phyloP scores from a whole-genome alignment of 768 basidiomycete species.

The Rhizopogon rudus region DNA sequence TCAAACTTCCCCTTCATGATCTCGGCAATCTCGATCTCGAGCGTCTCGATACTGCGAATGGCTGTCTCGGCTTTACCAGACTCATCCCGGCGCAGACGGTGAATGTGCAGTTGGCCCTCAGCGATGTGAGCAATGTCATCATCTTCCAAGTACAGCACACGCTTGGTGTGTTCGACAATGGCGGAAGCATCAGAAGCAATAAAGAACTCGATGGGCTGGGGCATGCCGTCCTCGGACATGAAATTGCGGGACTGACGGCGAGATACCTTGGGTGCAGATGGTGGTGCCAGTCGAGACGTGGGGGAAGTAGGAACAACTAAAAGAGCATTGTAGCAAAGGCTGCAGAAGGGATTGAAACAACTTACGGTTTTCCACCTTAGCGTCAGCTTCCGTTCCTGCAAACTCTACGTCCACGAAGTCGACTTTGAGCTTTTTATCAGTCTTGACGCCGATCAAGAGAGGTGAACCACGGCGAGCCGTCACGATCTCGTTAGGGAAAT shows the following conservation, averaged over 20 bases:
- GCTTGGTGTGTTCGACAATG: constrained; percentile 97
- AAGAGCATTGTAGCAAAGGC: constrained; percentile 2
- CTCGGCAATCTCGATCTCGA: constrained; percentile 98
- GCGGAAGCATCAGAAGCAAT: constrained; percentile 97
- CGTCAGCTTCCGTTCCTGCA: constrained; percentile 62
- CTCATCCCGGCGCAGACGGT: constrained; percentile 91
- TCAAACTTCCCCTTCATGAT: constrained; percentile 99
- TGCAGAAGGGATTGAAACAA: not conserved
- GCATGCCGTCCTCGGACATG: constrained; percentile 97
- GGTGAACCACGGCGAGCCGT: constrained; percentile 97
- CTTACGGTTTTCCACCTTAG: constrained; percentile 42
- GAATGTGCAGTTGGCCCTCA: constrained; percentile 97
- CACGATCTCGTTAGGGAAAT: constrained; percentile 95
- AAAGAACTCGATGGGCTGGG: constrained; percentile 99
- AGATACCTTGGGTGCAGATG: constrained; percentile 67
- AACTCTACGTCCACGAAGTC: constrained; percentile 99
- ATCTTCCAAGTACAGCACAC: constrained; percentile 97
- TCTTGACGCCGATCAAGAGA: constrained; percentile 96
- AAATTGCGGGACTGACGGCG: constrained; percentile 96
- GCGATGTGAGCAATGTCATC: constrained; percentile 98
- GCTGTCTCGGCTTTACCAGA: constrained; percentile 53
- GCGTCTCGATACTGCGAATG: constrained; percentile 94
- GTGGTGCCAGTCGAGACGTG: constrained; percentile 64
- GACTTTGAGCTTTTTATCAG: constrained; percentile 99
- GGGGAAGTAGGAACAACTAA: constrained; percentile 47